Base-by-base conservation (phyloP, 148 eudicot genomes). In the Hydrangea macrophylla region DNA sequence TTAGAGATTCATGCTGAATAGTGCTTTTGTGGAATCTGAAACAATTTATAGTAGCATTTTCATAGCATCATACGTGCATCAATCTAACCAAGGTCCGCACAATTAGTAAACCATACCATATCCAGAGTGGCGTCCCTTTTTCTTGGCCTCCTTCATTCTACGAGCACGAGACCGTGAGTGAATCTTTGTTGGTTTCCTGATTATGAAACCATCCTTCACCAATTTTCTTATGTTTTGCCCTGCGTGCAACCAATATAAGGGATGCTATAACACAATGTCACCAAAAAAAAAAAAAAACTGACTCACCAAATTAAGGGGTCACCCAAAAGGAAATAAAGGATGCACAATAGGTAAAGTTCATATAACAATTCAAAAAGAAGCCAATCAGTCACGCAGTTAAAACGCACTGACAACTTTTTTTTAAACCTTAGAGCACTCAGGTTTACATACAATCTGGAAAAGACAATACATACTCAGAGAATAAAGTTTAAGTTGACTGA, bases 101-200 rank as follows among this genome's bases (percentile, higher is more conserved):
- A n/a, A n/a, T n/a, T 60, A 60, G 3, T 37, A 37, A 33, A 35
- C 6, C 78, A 24, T 76, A 84, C 89, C 89, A 60, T 85, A 79
- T 54, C 86, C 89, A 77, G 89, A 82, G 48, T 85, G 89, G 20
- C 89, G 85, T 1, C 89, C 89, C 78, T 85, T 85, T 33, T 82
- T 69, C 80, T 82, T 84, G 63, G 88, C 88, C 60, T 76, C 86
- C 9, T 79, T 77, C 89, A 80, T 85, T 36, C 86, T 77, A 24
- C 84, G 85, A 17, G 89, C 89, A 60, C 86, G 84, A 9, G 86
- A 79, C 25, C 80, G 78, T 2, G 89, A 85, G 33, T 85, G 89
- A 68, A 85, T 82, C 75, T 72, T 79, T 63, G 80, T 54, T 28
- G 89, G 89, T 72, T 85, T 85, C 79, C 64, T 79, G 56, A 85